Percentiles rank a stretch among this genome's conserved stretches.
phyloP scores from a whole-genome alignment of 495 filamentous ascomycete species.

The Podospora comata region DNA sequence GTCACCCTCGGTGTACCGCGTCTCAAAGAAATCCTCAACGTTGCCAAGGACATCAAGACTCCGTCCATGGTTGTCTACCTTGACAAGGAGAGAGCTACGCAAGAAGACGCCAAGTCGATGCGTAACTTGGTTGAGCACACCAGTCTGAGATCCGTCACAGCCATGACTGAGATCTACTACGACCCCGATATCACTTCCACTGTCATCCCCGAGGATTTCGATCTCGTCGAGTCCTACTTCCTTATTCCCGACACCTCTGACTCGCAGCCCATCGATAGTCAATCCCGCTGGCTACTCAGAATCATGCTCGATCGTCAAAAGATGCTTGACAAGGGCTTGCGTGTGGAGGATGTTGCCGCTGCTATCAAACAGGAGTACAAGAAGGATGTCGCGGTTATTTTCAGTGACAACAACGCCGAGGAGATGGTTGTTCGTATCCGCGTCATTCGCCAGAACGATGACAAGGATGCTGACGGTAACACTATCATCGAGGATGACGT shows the following conservation, averaged over 20 bases:
- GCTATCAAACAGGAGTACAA: conserved; percentile 84
- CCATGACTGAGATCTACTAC: conserved; percentile 93
- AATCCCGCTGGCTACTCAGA: conserved; percentile 93
- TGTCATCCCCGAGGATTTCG: conserved; percentile 77
- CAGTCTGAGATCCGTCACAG: conserved; percentile 85
- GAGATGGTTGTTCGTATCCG: conserved; percentile 92
- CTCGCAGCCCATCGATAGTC: conserved; percentile 68
- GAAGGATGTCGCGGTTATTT: conserved; percentile 87
- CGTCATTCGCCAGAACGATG: conserved; percentile 63
- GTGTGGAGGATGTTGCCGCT: conserved; percentile 86
- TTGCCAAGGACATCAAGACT: conserved; percentile 97
- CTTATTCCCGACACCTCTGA: conserved; percentile 78
- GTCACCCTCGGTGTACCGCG: conserved; percentile 97
- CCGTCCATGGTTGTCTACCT: conserved; percentile 96
- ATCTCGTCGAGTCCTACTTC: conserved; percentile 97
- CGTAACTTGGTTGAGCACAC: conserved; percentile 91
- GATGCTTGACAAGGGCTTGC: conserved; percentile 90
- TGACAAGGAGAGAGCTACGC: conserved; percentile 54
- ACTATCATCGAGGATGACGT: conserved; percentile 82
- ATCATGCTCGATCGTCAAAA: conserved; percentile 90
- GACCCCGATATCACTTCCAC: conserved; percentile 88
- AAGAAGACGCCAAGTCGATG: conserved; percentile 79
- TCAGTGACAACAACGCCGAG: conserved; percentile 97
- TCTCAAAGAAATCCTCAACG: conserved; percentile 98
- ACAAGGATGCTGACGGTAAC: conserved; percentile 73